Conservation (phyloP, 345 rosid genomes). For the Cardiospermum halicacabum region DNA sequence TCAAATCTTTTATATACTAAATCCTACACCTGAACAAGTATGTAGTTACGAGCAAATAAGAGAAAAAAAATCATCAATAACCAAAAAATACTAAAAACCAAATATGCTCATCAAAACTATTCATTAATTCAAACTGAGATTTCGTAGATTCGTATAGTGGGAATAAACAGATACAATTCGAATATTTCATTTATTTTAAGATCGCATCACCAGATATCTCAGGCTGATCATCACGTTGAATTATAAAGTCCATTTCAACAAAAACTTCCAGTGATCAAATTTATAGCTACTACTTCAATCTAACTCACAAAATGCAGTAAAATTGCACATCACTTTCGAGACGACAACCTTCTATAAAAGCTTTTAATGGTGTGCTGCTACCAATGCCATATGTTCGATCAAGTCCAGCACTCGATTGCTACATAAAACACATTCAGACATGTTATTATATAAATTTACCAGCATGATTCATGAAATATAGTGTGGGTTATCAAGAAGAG, state of each 20-base stretch:
- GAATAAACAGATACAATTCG: conserved; percentile 2
- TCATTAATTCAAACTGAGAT: background rate
- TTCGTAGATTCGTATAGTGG: background rate
- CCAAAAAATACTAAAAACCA: too few relatives aligned
- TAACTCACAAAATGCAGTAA: conserved; percentile 5
- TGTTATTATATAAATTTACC: too few relatives aligned
- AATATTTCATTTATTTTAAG: conserved; percentile 18
- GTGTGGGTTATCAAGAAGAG: background rate
- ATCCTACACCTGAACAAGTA: too few relatives aligned
- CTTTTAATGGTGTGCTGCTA: conserved; percentile 46
- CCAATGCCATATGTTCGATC: conserved; percentile 94
- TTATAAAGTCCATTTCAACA: background rate
- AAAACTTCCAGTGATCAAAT: background rate
- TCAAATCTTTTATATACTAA: too few relatives aligned
- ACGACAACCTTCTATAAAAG: background rate
- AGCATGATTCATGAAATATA: too few relatives aligned
- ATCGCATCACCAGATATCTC: conserved; percentile 7
- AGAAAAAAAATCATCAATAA: too few relatives aligned
- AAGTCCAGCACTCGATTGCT: conserved; percentile 98
- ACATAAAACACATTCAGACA: too few relatives aligned
- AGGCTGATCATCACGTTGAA: background rate
- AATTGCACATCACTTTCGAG: background rate
- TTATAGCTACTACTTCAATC: conserved; percentile 15
- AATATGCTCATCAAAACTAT: too few relatives aligned
- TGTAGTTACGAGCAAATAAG: too few relatives aligned